Evolutionary conservation across 148 eudicot genomes (phyloP).

Genomic region (Diospyros lotus): DNA sequence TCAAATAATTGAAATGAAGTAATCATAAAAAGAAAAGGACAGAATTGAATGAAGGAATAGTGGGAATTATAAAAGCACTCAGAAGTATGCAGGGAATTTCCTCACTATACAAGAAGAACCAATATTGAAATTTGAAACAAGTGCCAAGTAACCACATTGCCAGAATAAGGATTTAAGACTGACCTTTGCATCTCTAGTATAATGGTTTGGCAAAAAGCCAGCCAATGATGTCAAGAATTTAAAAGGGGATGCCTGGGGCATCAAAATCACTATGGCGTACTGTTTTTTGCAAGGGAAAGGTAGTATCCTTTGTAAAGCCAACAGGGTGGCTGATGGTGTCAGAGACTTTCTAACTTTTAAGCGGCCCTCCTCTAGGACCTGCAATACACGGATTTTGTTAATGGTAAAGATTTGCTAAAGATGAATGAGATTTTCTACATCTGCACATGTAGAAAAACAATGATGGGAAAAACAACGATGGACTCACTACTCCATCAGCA

Average conservation of each 20-base stretch:
- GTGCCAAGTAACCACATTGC: background rate
- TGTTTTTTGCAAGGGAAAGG: constrained; percentile 87
- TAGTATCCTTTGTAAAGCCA: constrained; percentile 62
- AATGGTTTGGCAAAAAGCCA: constrained; percentile 22
- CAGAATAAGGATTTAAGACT: constrained; percentile 19
- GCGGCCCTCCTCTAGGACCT: constrained; percentile 78
- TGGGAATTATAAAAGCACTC: background rate
- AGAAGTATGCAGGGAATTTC: background rate
- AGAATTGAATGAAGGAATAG: background rate
- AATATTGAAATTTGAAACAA: background rate
- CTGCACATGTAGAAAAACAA: background rate
- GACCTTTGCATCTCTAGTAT: constrained; percentile 52
- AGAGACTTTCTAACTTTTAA: constrained; percentile 55
- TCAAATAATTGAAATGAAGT: background rate
- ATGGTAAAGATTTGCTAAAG: background rate
- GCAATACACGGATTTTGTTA: background rate
- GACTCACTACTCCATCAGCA: background rate
- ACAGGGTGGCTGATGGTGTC: constrained; percentile 55
- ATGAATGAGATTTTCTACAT: background rate
- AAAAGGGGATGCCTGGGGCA: constrained; percentile 55
- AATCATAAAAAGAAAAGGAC: background rate
- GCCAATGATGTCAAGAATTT: constrained; percentile 37
- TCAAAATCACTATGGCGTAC: constrained; percentile 74
- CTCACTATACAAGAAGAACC: background rate
- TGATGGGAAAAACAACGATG: background rate